phyloP scores from a whole-genome alignment of 257 asterid genomes.

The Penstemon newberryi region DNA sequence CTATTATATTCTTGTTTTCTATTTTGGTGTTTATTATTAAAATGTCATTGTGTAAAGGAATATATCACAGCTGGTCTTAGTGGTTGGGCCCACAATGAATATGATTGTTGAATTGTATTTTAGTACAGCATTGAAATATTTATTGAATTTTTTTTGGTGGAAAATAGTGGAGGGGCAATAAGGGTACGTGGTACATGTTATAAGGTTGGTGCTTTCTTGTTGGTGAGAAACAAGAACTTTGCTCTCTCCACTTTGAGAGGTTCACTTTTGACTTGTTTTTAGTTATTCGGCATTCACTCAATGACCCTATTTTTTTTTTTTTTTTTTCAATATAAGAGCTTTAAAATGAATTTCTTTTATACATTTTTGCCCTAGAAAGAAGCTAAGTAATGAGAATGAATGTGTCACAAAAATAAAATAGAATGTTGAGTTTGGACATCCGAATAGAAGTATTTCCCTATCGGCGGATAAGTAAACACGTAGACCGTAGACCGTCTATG shows the following conservation, averaged over 20 bases:
- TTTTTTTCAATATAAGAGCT: neutral
- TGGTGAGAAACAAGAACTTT: conserved; percentile 39
- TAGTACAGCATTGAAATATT: neutral
- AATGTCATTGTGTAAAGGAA: conserved; percentile 16
- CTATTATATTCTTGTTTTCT: neutral
- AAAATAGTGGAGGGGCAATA: conserved; percentile 34
- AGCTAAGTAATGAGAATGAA: too few relatives aligned
- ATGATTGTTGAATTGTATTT: conserved; percentile 16
- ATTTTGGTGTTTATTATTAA: conserved; percentile 2
- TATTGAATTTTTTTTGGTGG: conserved; percentile 5
- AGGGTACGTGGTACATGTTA: conserved; percentile 32
- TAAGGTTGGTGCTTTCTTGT: conserved; percentile 32
- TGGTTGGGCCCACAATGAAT: conserved; percentile 10
- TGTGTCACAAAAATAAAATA: too few relatives aligned
- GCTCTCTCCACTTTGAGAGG: conserved; percentile 37
- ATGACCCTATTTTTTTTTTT: too few relatives aligned
- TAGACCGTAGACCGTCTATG: too few relatives aligned
- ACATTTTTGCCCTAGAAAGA: too few relatives aligned
- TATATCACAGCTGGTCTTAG: conserved; percentile 8
- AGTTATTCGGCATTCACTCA: neutral
- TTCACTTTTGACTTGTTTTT: conserved; percentile 14
- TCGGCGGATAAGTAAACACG: too few relatives aligned
- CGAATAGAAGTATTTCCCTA: too few relatives aligned
- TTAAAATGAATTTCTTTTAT: too few relatives aligned
- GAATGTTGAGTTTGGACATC: too few relatives aligned